Evolutionary conservation across 2,329 filamentous ascomycete species (phyloP), one percentile per base, ranked within the genome.

Genomic region (Xylariaceae sp.): DNA sequence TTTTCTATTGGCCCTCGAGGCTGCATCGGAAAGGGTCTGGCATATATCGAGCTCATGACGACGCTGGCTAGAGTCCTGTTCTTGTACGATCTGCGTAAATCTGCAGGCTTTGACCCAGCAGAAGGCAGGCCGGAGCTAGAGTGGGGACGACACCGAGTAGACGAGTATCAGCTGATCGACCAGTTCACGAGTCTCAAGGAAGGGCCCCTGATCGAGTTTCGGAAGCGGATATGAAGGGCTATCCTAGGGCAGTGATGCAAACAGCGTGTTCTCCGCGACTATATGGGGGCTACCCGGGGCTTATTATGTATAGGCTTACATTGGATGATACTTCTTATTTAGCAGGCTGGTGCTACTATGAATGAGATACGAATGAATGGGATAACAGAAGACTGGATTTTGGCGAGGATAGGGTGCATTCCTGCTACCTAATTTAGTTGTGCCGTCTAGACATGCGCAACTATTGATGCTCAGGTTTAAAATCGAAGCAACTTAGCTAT

Each of bases 161-260:
- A 66, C 1, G 88, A 91, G 76, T 89, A 86, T 70, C 87, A 90
- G 75, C 73, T 91, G 51, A 73, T 80, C 45, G 88, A 92, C 67
- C 86, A 83, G 15, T 91, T 92, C 70, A 89, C 88, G 26, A 88
- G 86, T 63, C 75, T 81, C 63, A 92, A 91, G 75, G 80, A 88
- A 64, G 88, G 88, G 0, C 84, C 86, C 1, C 77, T 88, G 73
- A 75, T 91, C 51, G 82, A 89, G 73, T 87, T 87, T 64, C 68
- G 74, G 63, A 73, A 58, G 51, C 52, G 66, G 15, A 35, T 50
- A 18, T 67, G 23, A 55, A 21, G 23, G n/a, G 24, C 5, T n/a
- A n/a, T n/a, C n/a, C n/a, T n/a, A n/a, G n/a, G n/a, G n/a, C n/a
- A n/a, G n/a, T n/a, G n/a, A n/a, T n/a, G n/a, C n/a, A n/a, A n/a